Evolutionary conservation across 176 grass and related monocot genomes (phyloP), one percentile per base, ranked within the genome.

Genomic region (Melocanna baccifera): DNA sequence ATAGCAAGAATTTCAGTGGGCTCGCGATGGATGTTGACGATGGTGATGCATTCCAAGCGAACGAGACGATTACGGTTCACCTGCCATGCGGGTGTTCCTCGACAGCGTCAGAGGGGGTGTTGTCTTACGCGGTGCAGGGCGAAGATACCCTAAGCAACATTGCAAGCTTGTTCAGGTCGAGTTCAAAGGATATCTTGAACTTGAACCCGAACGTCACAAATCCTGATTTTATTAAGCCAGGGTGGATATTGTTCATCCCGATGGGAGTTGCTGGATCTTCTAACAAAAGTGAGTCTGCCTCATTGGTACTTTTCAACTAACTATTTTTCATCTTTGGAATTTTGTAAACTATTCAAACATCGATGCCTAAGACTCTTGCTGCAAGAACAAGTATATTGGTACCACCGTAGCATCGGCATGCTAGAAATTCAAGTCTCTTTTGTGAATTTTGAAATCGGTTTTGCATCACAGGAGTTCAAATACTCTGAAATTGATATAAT

Each of bases 21-120:
- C 89, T 94, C 22, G 89, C 92, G 4, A 77, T 85, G 83, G 1
- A 79, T 59, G 26, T 67, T 39, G 34, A 36, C 6, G 63, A 39
- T n/a, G 23, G 62, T 6, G 2, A 18, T 1, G 0, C 0, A 1
- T 19, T 89, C 41, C 16, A 0, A 12, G 0, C 7, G 2, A 5
- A 0, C 1, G 2, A 15, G 0, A 80, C 2, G 0, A 71, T 83
- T 50, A 76, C 56, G 1, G 73, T 87, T 71, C 81, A 82, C 67
- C 67, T 94, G 37, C 81, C 82, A 9, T 94, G 92, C 5, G 81
- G 87, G 0, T 94, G 92, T 71, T 89, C 80, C 61, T 83, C 52
- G 11, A 71, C 40, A 3, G 72, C 83, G 9, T 3, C 78, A 40
- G 43, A 79, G n/a, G 79, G 56, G 13, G 86, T 93, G 12, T 11